phyloP scores from a whole-genome alignment of 306 rosid species.

The Cucurbita moschata region DNA sequence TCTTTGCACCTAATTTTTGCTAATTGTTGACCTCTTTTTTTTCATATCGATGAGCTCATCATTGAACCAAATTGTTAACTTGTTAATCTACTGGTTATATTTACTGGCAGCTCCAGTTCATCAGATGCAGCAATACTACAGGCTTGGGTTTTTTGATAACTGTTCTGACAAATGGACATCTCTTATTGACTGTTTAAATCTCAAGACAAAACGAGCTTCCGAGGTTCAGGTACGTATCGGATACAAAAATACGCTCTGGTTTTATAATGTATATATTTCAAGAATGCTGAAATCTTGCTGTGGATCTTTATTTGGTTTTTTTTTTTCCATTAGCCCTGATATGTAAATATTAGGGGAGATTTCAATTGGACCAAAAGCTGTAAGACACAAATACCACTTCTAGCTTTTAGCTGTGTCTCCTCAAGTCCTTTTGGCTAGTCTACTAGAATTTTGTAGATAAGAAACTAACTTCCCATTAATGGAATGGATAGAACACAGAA shows the following conservation, averaged over 20 bases:
- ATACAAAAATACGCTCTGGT: neutral
- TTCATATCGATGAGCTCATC: neutral
- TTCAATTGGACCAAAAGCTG: neutral
- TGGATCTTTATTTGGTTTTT: too few relatives aligned
- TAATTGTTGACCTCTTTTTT: neutral
- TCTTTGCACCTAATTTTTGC: neutral
- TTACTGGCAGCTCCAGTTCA: constrained; percentile 66
- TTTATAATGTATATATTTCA: neutral
- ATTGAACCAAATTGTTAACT: neutral
- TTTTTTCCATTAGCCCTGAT: neutral
- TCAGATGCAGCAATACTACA: constrained; percentile 84
- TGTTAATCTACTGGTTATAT: neutral
- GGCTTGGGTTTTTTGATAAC: constrained; percentile 64
- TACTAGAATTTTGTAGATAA: neutral
- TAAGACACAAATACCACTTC: neutral
- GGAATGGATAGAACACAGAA: neutral
- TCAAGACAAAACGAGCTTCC: constrained; percentile 54
- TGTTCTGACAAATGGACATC: constrained; percentile 54
- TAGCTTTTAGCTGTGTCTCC: neutral
- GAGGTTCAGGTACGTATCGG: constrained; percentile 41
- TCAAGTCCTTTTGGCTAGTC: neutral
- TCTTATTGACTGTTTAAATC: constrained; percentile 45
- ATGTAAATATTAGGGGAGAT: neutral
- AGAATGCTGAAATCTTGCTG: neutral
- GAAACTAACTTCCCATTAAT: neutral